Base-by-base conservation (phyloP, 345 rosid species). In the Erucastrum elatum region DNA sequence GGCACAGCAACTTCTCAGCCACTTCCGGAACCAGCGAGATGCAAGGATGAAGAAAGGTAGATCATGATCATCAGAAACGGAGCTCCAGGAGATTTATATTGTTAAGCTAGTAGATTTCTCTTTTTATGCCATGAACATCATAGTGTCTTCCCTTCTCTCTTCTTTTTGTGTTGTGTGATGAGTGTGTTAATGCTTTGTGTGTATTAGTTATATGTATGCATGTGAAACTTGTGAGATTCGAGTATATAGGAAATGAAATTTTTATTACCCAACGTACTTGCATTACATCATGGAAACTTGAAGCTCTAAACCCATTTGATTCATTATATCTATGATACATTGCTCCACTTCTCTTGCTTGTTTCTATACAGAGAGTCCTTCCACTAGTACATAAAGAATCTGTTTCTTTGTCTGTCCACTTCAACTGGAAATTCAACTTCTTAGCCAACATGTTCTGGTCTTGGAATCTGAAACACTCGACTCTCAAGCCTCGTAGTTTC, bases 1-100 rank as follows among this genome's bases (percentile, higher is more conserved):
- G 97, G 98, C 98, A 71, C 98, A 88, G 63, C 98, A 92, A 80
- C 97, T 91, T 81, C 91, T 94, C 6, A 86, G 97, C 79, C 98
- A 94, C 80, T 94, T 94, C 75, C 88, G 98, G 31, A 91, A 83
- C 84, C 98, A 91, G 84, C 81, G 97, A 85, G 94, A 88, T 78
- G 91, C 83, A 16, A 79, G 84, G 61, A 83, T 67, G 63, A 89
- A 85, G 80, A 94, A 88, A 81, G 80, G 89, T 55, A 88, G 87
- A 82, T 73, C 84, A 35, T 90, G 80, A 75, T 59, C 81, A 35
- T 88, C 66, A 71, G 76, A 58, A 63, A 70, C 65, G 37, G 15
- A 68, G 70, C 41, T 69, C 53, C 53, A 65, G 8, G 77, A 60
- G 39, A 73, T 74, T 65, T 74, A n/a, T 79, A 55, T 27, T 62